Conservation (phyloP, 1,284 basidiomycete species). For the Cryptococcus depauperatus region DNA sequence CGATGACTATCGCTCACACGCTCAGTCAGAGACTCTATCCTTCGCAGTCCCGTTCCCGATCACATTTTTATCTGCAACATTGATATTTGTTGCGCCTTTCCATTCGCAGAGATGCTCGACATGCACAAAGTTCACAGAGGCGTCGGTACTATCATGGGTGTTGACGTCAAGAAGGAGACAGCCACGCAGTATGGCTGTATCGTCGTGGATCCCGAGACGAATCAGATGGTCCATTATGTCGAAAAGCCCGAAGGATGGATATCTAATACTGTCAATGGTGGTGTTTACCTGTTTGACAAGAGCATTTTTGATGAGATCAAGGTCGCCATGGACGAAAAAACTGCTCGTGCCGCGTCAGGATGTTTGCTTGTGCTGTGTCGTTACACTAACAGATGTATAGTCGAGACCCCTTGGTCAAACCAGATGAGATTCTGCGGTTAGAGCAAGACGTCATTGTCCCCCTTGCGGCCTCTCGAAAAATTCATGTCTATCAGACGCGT, state of each 20-base stretch:
- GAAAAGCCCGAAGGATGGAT: constrained; percentile 51
- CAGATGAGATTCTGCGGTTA: constrained; percentile 49
- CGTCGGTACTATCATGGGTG: constrained; percentile 49
- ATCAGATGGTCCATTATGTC: constrained; percentile 46
- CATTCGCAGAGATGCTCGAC: constrained; percentile 45
- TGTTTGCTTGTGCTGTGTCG: too few species aligned
- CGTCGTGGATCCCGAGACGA: constrained; percentile 45
- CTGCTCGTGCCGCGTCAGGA: constrained; percentile 43
- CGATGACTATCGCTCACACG: neutral
- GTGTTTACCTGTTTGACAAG: constrained; percentile 48
- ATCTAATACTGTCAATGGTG: constrained; percentile 49
- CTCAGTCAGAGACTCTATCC: constrained; percentile 49
- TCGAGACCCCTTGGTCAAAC: constrained; percentile 44
- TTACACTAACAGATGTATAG: constrained; percentile 18
- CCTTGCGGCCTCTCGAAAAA: constrained; percentile 46
- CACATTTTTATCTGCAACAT: constrained; percentile 51
- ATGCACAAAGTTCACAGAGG: constrained; percentile 49
- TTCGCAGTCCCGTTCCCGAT: constrained; percentile 44
- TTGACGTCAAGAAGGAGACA: constrained; percentile 47
- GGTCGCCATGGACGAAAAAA: constrained; percentile 48
- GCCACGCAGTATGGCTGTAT: constrained; percentile 49
- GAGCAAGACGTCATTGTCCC: constrained; percentile 51
- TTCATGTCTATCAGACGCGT: constrained; percentile 48
- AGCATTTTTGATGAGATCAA: constrained; percentile 50
- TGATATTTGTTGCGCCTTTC: constrained; percentile 49